Base-by-base conservation (phyloP, 805 yeast genomes). In the Diddensiella caesifluorescens region DNA sequence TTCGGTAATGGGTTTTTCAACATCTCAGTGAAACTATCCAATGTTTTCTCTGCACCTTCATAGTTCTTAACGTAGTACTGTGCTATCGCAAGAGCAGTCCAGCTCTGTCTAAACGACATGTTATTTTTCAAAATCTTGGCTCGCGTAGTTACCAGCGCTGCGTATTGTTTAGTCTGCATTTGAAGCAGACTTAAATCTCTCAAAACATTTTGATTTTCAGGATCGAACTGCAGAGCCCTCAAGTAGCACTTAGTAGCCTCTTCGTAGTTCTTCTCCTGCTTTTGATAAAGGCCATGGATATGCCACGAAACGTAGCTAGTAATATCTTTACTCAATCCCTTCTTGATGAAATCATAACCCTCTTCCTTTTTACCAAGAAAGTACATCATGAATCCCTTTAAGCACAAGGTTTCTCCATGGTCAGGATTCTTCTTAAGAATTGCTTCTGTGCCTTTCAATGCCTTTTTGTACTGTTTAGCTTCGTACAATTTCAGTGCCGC, bases 1-100 rank as follows among this genome's bases (percentile, higher is more conserved):
- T 49, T 50, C 15, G 46, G 51, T 15, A 40, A 35, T 52, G 80
- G 80, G 13, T 80, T 89, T 52, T 72, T 74, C 25, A 87, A 76
- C 23, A 85, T 65, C 9, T n/a, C 6, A 22, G 75, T 80, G 54
- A 85, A 86, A 53, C 83, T 79, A 16, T 74, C 57, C 52, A 89
- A 71, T 1, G 90, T 83, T 42, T 74, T 74, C 42, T 80, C 80
- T 4, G 95, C 90, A 19, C 75, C 76, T 27, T 67, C 68, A 55
- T 70, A 74, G 55, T 88, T 85, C 20, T 75, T 73, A 59, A 75
- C 76, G 57, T 89, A 68, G 60, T 84, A 85, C 57, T 83, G 86
- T 1, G 97, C 95, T 32, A 87, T 71, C 1, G 95, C 95, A 39
- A 83, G 70, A 0, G 82, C 80, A 1, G 95, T 83, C 95, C 96